Base-by-base conservation (phyloP, 2,329 filamentous ascomycete genomes). In the Fusarium sp. region DNA sequence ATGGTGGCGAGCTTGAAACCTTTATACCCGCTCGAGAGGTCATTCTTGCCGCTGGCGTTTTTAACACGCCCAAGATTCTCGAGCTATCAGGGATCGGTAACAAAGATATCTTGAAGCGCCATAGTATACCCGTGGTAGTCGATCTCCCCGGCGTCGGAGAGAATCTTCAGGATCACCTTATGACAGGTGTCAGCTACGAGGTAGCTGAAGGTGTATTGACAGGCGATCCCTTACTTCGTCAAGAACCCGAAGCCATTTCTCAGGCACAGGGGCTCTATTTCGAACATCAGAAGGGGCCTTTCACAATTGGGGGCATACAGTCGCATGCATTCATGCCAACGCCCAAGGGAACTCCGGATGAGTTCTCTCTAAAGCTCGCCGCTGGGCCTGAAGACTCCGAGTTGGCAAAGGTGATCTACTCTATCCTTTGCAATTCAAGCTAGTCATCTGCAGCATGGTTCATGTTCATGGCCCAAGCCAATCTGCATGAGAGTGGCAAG, bases 381-480 rank as follows among this genome's bases (percentile, higher is more conserved):
- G 26, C 7, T 26, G 26, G 26, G 26, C 26, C 26, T 7, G 26
- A 26, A 26, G 26, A 26, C 26, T 26, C 26, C 26, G 26, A 26
- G 26, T 26, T 26, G 26, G 9, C 26, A 26, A 26, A 26, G 26
- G 26, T 26, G 7, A 26, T 26, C 26, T 26, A 26, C 49, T 53
- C 38, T n/a, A 53, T 53, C 13, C 24, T 53, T 22, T 36, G 42
- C n/a, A 42, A 33, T 14, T 28, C 49, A 14, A 28, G 33, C 9
- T 26, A 28, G 6, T 31, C 24, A 6, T 52, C 49, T 19, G 49
- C 49, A 8, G 49, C 49, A n/a, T 42, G 38, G n/a, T 52, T 52
- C n/a, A 21, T 53, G 15, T 53, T 43, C 2, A 15, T 43, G 3
- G 50, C 40, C 1, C 50, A 53, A 33, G 50, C 39, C 17, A 52